phyloP scores from a whole-genome alignment of 2,329 filamentous ascomycete genomes.

The Dichotomopilus funicola region DNA sequence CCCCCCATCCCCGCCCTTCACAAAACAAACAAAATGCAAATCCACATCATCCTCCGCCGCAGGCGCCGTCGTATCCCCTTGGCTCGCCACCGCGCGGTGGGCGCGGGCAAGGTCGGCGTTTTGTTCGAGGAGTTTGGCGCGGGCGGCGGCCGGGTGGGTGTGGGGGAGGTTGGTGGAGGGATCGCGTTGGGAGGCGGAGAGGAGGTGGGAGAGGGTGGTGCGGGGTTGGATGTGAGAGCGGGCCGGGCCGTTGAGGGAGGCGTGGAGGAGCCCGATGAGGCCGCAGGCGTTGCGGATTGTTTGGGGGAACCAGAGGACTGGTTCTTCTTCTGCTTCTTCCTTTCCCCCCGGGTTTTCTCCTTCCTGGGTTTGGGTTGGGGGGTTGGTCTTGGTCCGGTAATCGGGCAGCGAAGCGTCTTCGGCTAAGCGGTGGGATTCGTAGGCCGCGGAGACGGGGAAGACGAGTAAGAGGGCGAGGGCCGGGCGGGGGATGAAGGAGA shows the following conservation, averaged over 20 bases:
- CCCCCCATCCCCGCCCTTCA: conserved; percentile 61
- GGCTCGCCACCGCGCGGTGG: conserved; percentile 68
- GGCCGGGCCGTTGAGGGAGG: conserved; percentile 69
- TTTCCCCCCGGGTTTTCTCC: too few relatives aligned
- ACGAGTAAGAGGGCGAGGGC: conserved; percentile 85
- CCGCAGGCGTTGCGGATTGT: conserved; percentile 93
- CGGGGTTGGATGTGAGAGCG: conserved; percentile 50
- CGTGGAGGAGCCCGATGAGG: conserved; percentile 80
- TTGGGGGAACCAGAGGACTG: conserved; percentile 89
- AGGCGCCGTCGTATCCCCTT: conserved; percentile 74
- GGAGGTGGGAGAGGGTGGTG: conserved; percentile 57
- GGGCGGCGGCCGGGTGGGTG: conserved; percentile 50
- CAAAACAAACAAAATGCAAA: conserved; percentile 93
- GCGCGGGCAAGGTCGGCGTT: conserved; percentile 69
- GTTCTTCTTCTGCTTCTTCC: conserved; percentile 48
- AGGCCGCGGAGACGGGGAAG: conserved; percentile 74
- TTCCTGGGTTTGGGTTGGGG: too few relatives aligned
- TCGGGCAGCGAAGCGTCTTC: conserved; percentile 61
- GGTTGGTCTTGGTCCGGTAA: conserved; percentile 59
- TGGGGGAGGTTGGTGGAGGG: conserved; percentile 31
- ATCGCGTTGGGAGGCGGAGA: conserved; percentile 54
- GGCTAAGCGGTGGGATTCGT: conserved; percentile 66
- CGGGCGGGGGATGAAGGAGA: conserved; percentile 82
- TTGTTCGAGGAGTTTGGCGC: conserved; percentile 70
- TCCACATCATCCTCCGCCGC: conserved; percentile 76